These are phyloP conservation scores for Dryas integrifolia DNA, from an alignment of 331 rosid species.

Conservation along the genomic window DNA sequence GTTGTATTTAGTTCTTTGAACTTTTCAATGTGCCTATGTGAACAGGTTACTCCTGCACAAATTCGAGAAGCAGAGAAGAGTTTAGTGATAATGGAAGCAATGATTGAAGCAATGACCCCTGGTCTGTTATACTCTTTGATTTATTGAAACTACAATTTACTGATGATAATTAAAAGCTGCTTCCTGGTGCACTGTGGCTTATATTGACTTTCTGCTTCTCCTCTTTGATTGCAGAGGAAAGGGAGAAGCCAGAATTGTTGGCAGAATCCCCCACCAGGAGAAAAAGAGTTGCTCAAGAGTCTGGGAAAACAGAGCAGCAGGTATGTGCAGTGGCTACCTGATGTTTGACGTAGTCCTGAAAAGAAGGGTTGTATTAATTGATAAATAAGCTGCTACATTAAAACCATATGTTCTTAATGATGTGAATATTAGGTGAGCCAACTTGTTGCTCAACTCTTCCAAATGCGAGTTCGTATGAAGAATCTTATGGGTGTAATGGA, in stretches of 20 bases:
- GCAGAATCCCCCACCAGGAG: constrained; percentile 88
- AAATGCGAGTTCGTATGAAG: constrained; percentile 96
- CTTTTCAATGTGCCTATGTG: constrained; percentile 14
- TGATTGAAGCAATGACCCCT: constrained; percentile 98
- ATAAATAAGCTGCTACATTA: background rate
- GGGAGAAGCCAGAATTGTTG: constrained; percentile 88
- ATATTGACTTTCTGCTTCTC: constrained; percentile 5
- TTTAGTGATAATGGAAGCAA: constrained; percentile 79
- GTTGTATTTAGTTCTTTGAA: constrained; percentile 6
- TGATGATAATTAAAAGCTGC: background rate
- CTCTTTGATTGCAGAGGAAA: constrained; percentile 73
- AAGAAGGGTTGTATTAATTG: background rate
- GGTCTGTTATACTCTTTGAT: constrained; percentile 42
- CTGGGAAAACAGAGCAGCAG: constrained; percentile 98
- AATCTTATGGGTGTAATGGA: constrained; percentile 91
- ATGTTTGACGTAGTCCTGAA: background rate
- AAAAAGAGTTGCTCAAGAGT: constrained; percentile 80
- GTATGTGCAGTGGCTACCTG: constrained; percentile 33
- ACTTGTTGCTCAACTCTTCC: constrained; percentile 88
- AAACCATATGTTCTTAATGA: constrained; percentile 5
- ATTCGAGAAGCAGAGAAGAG: constrained; percentile 97
- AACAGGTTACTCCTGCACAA: constrained; percentile 94
- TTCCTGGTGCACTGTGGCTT: background rate
- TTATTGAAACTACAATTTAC: background rate
- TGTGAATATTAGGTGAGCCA: constrained; percentile 68